These are phyloP conservation scores for Lycium barbarum DNA, from an alignment of 257 asterid genomes.

Conservation along the genomic window DNA sequence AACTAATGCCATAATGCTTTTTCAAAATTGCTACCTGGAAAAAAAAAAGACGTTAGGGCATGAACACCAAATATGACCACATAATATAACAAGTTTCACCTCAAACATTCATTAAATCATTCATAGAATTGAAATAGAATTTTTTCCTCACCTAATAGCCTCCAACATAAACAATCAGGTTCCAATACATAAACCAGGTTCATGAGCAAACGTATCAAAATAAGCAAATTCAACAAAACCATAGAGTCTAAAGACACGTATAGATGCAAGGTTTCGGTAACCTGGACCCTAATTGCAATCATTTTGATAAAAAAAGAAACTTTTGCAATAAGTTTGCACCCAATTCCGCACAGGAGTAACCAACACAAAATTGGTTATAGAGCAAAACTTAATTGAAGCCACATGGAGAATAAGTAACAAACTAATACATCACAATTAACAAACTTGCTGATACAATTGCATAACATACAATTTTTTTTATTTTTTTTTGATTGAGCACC, in stretches of 20 bases:
- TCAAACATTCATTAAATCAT: not conserved
- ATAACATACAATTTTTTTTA: too few species aligned
- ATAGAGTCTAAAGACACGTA: not conserved
- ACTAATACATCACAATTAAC: not conserved
- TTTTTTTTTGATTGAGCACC: too few species aligned
- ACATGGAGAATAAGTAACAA: not conserved
- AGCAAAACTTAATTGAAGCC: not conserved
- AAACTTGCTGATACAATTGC: not conserved
- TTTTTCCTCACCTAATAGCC: not conserved
- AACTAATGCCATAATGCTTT: constrained; percentile 70
- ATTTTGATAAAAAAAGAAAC: not conserved
- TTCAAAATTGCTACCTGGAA: constrained; percentile 28
- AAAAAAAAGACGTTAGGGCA: not conserved
- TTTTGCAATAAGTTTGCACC: not conserved
- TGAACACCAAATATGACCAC: not conserved
- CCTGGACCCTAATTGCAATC: not conserved
- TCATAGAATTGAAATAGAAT: not conserved
- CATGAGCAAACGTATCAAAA: not conserved
- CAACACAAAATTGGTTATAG: not conserved
- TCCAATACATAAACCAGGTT: not conserved
- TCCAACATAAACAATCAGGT: not conserved
- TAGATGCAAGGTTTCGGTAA: not conserved
- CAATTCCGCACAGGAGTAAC: not conserved
- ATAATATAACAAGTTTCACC: not conserved
- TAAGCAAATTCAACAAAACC: not conserved